These are phyloP conservation scores for Trichoderma lentiforme DNA, from an alignment of 2,329 filamentous ascomycete species.

Conservation along the genomic window DNA sequence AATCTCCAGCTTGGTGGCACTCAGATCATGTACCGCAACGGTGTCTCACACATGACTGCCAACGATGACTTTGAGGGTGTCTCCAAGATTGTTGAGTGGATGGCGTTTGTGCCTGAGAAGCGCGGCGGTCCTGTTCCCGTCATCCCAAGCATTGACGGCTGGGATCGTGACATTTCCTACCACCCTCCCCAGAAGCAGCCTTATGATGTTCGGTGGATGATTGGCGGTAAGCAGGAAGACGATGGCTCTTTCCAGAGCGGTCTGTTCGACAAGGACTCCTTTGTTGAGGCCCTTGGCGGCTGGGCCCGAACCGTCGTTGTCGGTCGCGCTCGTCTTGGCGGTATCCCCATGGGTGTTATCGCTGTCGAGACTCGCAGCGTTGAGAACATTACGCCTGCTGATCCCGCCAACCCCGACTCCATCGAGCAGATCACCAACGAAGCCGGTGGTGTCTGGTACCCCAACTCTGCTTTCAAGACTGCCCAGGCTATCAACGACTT, in stretches of 20 bases:
- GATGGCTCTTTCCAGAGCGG: conserved; percentile 70
- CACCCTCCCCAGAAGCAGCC: conserved; percentile 77
- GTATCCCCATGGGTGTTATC: conserved; percentile 98
- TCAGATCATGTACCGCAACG: conserved; percentile 99
- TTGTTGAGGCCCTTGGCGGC: conserved; percentile 92
- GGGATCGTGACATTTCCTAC: conserved; percentile 91
- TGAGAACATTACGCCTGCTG: conserved; percentile 94
- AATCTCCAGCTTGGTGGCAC: conserved; percentile 99
- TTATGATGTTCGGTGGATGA: conserved; percentile 93
- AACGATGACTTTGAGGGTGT: conserved; percentile 97
- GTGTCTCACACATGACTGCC: conserved; percentile 98
- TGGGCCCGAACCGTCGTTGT: conserved; percentile 98
- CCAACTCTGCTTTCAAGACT: conserved; percentile 99
- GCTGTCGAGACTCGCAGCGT: conserved; percentile 93
- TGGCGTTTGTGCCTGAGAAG: conserved; percentile 95
- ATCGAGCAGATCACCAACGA: conserved; percentile 94
- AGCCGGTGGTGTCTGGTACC: conserved; percentile 99
- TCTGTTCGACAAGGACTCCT: conserved; percentile 95
- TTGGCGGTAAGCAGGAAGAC: conserved; percentile 78
- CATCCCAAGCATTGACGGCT: conserved; percentile 76
- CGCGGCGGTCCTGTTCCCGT: conserved; percentile 92
- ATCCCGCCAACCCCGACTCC: conserved; percentile 96
- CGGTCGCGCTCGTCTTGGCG: conserved; percentile 90
- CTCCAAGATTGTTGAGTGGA: conserved; percentile 95
- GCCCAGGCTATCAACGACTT: conserved; percentile 98